Conservation (phyloP, 805 yeast genomes). For the Wickerhamomyces silvicola region DNA sequence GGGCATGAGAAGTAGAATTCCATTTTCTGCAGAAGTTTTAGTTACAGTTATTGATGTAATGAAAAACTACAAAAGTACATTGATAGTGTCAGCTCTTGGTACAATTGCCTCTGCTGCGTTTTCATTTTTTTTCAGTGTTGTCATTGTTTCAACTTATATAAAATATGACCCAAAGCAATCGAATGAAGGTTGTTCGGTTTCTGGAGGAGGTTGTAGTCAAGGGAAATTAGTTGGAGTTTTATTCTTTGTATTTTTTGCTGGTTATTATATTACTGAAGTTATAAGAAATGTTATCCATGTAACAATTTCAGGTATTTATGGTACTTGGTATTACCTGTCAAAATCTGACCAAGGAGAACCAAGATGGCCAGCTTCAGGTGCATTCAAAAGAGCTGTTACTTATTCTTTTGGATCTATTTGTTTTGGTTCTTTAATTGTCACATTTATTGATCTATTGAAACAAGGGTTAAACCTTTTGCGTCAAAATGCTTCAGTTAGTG, state of each 20-base stretch:
- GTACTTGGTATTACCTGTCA: slow-evolving; percentile 85
- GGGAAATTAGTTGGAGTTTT: slow-evolving; percentile 62
- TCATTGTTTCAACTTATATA: slow-evolving; percentile 70
- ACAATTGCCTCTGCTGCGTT: slow-evolving; percentile 54
- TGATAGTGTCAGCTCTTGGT: slow-evolving; percentile 57
- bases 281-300: slow-evolving; percentile 75
- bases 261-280: slow-evolving; percentile 78
- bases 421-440: slow-evolving; percentile 72
- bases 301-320: slow-evolving; percentile 77
- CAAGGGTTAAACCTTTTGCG: slow-evolving; percentile 47
- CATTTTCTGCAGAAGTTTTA: slow-evolving; percentile 65
- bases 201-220: slow-evolving; percentile 51
- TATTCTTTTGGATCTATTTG: slow-evolving; percentile 88
- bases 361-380: slow-evolving; percentile 69
- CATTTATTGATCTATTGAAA: slow-evolving; percentile 61
- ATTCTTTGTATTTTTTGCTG: slow-evolving; percentile 73
- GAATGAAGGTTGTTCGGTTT: slow-evolving; percentile 45
- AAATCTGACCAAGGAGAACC: slow-evolving; percentile 76
- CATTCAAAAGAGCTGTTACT: slow-evolving; percentile 74
- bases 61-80: slow-evolving; percentile 62
- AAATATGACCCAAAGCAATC: slow-evolving; percentile 56
- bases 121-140: slow-evolving; percentile 57
- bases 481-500: slow-evolving; percentile 44
- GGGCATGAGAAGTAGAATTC: slow-evolving; percentile 64
- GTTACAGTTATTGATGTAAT: slow-evolving; percentile 73